Conservation (phyloP, 495 filamentous ascomycete genomes). For the Lindgomyces ingoldianus region DNA sequence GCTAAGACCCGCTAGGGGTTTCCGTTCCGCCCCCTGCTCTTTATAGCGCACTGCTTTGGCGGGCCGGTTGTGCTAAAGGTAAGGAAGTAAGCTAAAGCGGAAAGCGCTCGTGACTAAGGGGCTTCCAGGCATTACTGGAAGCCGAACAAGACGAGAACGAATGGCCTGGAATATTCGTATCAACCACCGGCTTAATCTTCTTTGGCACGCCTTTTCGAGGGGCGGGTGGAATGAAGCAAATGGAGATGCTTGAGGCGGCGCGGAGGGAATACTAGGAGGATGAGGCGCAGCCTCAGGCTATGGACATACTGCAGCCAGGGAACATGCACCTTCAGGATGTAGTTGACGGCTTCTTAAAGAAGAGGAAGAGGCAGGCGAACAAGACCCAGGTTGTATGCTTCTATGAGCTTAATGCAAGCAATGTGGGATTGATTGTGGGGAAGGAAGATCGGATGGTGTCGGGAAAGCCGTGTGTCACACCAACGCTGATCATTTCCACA, state of each 20-base stretch:
- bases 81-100: neutral
- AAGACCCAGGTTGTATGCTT: constrained; percentile 12
- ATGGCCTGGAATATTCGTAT: neutral
- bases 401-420: constrained; percentile 27
- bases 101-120: neutral
- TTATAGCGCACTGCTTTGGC: neutral
- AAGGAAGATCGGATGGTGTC: neutral
- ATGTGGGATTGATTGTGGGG: constrained; percentile 16
- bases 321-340: neutral
- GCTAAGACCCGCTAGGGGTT: neutral
- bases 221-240: neutral
- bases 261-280: neutral
- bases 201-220: neutral
- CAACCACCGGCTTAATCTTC: neutral
- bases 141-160: neutral
- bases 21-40: neutral
- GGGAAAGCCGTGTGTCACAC: too few species aligned
- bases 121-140: neutral
- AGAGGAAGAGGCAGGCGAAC: neutral
- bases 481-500: too few species aligned
- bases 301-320: neutral
- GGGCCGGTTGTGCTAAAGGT: constrained; percentile 1
- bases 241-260: neutral
- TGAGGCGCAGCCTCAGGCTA: neutral
- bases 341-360: neutral